These are phyloP conservation scores for Basipetospora chlamydospora DNA, from an alignment of 2,329 filamentous ascomycete genomes.

Conservation along the genomic window DNA sequence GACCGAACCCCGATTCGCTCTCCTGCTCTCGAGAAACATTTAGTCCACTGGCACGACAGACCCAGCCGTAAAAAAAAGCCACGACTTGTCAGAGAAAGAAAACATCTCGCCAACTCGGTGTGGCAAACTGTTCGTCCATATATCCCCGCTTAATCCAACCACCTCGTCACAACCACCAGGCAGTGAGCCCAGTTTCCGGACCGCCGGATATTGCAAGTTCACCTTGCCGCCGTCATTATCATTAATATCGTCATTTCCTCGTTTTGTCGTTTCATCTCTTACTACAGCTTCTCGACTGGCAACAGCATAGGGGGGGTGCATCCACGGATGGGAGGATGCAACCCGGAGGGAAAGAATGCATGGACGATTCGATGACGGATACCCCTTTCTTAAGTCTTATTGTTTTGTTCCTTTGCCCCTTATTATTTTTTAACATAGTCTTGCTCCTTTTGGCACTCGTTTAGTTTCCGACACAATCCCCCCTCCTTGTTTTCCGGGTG, in stretches of 20 bases:
- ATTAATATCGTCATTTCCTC: constrained; percentile 4
- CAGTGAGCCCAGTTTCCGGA: too few relatives aligned
- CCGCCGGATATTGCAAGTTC: too few relatives aligned
- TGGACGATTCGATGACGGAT: constrained; percentile 31
- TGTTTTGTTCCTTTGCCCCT: constrained; percentile 6
- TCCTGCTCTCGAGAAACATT: too few relatives aligned
- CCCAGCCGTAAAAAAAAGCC: too few relatives aligned
- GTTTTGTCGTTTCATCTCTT: constrained; percentile 17
- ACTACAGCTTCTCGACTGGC: constrained; percentile 23
- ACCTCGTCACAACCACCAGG: too few relatives aligned
- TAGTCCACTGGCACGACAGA: too few relatives aligned
- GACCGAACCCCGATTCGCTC: too few relatives aligned
- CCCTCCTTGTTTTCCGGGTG: not conserved
- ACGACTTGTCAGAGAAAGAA: too few relatives aligned
- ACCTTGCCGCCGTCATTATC: too few relatives aligned
- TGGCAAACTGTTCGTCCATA: too few relatives aligned
- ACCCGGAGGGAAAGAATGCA: constrained; percentile 22
- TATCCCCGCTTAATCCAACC: too few relatives aligned
- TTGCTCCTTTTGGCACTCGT: not conserved
- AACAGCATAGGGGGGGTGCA: constrained; percentile 19
- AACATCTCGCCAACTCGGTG: too few relatives aligned
- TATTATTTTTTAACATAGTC: not conserved
- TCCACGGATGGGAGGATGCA: constrained; percentile 17
- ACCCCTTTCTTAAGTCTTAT: constrained; percentile 17
- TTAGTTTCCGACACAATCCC: not conserved